Evolutionary conservation across 176 grass and related monocot species (phyloP).

Genomic region (Oryza meyeriana): DNA sequence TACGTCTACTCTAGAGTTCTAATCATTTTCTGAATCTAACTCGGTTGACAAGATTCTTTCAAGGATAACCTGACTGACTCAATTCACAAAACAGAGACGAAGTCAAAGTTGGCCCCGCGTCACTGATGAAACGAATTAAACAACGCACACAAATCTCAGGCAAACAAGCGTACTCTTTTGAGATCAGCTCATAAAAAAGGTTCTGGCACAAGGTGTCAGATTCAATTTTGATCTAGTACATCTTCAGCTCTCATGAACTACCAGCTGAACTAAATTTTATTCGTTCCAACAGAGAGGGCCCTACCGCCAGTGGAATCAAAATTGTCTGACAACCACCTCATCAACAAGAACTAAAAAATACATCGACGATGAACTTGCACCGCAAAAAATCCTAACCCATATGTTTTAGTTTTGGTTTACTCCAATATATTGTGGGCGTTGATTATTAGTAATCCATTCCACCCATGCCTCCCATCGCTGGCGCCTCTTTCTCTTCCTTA

Average conservation of each 20-base stretch:
- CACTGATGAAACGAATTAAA: neutral
- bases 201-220: constrained; percentile 26
- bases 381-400: constrained; percentile 41
- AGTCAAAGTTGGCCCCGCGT: too few relatives aligned
- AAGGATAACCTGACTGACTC: too few relatives aligned
- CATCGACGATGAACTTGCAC: constrained; percentile 42
- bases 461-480: constrained; percentile 79
- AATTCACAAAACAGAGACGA: too few relatives aligned
- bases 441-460: constrained; percentile 81
- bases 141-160: neutral
- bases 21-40: too few relatives aligned
- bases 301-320: constrained; percentile 40
- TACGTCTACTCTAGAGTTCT: too few relatives aligned
- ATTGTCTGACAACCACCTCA: constrained; percentile 37
- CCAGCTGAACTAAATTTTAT: neutral
- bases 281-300: constrained; percentile 8
- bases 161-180: neutral
- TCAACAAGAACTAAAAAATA: constrained; percentile 9
- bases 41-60: too few relatives aligned
- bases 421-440: constrained; percentile 10
- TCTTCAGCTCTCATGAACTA: constrained; percentile 11
- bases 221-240: constrained; percentile 22
- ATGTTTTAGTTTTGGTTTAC: constrained; percentile 24
- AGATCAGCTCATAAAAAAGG: neutral
- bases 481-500: constrained; percentile 73